phyloP scores from a whole-genome alignment of 2,329 filamentous ascomycete species.

The Sporothrix variecibatus region DNA sequence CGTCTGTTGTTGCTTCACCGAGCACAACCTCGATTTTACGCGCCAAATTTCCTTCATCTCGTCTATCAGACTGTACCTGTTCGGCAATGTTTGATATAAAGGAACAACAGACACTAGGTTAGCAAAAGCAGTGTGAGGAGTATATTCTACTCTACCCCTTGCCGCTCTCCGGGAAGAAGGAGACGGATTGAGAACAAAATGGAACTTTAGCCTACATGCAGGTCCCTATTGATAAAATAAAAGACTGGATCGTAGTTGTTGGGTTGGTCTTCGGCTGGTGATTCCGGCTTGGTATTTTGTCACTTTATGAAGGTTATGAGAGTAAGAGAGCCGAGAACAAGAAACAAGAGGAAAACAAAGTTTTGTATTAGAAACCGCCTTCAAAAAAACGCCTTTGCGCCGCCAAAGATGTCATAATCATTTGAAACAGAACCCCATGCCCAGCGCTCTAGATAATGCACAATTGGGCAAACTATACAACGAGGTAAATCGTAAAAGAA shows the following conservation, averaged over 20 bases:
- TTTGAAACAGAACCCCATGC: background rate
- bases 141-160: background rate
- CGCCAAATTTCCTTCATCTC: background rate
- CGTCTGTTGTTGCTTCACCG: background rate
- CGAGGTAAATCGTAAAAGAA: background rate
- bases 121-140: background rate
- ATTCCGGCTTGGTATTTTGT: background rate
- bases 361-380: background rate
- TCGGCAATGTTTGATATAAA: slow-evolving; percentile 17
- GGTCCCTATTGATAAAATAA: background rate
- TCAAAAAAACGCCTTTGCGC: background rate
- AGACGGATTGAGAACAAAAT: background rate
- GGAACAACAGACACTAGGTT: background rate
- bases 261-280: background rate
- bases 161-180: background rate
- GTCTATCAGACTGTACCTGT: background rate
- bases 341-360: background rate
- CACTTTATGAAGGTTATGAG: background rate
- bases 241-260: background rate
- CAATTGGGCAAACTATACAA: background rate
- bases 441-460: background rate
- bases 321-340: background rate
- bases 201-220: slow-evolving; percentile 11
- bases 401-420: slow-evolving; percentile 10
- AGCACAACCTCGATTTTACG: background rate